Conservation (phyloP, 2,329 filamentous ascomycete genomes). For the Dothistroma pini region DNA sequence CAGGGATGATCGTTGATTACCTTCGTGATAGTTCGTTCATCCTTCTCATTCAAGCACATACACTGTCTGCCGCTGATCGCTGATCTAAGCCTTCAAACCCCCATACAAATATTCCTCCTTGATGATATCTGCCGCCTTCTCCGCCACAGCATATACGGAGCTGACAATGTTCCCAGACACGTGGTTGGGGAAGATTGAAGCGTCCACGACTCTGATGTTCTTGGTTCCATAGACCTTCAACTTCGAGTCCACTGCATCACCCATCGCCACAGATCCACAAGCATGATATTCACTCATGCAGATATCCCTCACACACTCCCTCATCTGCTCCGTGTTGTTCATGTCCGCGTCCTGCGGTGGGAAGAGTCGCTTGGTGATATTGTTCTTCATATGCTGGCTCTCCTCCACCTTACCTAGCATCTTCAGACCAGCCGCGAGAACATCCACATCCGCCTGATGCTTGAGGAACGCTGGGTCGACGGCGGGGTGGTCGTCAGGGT, state of each 20-base stretch:
- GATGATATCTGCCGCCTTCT: conserved; percentile 34
- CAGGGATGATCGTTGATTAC: too few relatives aligned
- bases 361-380: conserved; percentile 37
- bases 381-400: conserved; percentile 40
- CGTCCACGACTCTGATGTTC: conserved; percentile 39
- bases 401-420: conserved; percentile 45
- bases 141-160: conserved; percentile 33
- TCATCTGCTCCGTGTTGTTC: conserved; percentile 24
- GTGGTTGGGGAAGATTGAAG: conserved; percentile 33
- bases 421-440: conserved; percentile 31
- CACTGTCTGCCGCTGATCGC: too few relatives aligned
- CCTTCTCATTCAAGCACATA: too few relatives aligned
- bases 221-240: conserved; percentile 38
- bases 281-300: conserved; percentile 38
- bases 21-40: too few relatives aligned
- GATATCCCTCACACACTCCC: conserved; percentile 25
- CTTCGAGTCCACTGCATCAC: conserved; percentile 39
- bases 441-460: conserved; percentile 48
- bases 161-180: conserved; percentile 30
- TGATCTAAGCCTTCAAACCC: conserved; percentile 10
- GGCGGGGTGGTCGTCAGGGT: conserved; percentile 23
- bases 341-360: conserved; percentile 30
- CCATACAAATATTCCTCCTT: conserved; percentile 30
- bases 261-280: conserved; percentile 41
- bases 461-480: conserved; percentile 32